Evolutionary conservation across 2,329 filamentous ascomycete species (phyloP).

Genomic region (Chrysosporium queenslandicum): DNA sequence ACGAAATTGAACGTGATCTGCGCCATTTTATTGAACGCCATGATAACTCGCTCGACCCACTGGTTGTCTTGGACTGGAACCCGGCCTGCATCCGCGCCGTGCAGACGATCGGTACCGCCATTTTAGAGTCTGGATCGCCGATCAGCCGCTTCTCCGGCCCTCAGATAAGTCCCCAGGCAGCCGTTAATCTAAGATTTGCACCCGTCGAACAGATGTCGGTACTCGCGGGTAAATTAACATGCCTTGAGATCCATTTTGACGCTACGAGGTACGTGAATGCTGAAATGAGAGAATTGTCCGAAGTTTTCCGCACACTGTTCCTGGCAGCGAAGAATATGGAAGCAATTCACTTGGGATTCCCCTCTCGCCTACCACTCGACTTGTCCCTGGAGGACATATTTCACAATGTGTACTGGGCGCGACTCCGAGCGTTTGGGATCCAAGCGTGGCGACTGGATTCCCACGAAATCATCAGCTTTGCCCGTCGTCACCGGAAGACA

Average conservation of each 20-base stretch:
- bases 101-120: constrained; percentile 48
- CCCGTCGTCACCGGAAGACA: constrained; percentile 46
- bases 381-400: constrained; percentile 53
- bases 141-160: constrained; percentile 53
- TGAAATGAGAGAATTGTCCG: constrained; percentile 49
- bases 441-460: constrained; percentile 54
- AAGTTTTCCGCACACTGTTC: constrained; percentile 50
- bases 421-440: constrained; percentile 53
- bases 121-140: constrained; percentile 47
- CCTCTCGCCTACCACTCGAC: constrained; percentile 46
- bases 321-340: constrained; percentile 50
- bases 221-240: constrained; percentile 49
- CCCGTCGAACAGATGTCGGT: constrained; percentile 41
- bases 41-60: constrained; percentile 33
- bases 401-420: constrained; percentile 52
- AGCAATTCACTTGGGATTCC: constrained; percentile 56
- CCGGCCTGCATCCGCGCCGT: constrained; percentile 53
- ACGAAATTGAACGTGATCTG: constrained; percentile 48
- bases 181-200: constrained; percentile 41
- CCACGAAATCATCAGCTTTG: constrained; percentile 50
- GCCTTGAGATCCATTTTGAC: constrained; percentile 55
- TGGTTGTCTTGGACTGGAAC: constrained; percentile 50
- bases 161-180: constrained; percentile 52
- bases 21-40: constrained; percentile 44
- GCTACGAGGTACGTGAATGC: constrained; percentile 47